Conservation (phyloP, 805 yeast genomes). For the Candida jianshihensis region DNA sequence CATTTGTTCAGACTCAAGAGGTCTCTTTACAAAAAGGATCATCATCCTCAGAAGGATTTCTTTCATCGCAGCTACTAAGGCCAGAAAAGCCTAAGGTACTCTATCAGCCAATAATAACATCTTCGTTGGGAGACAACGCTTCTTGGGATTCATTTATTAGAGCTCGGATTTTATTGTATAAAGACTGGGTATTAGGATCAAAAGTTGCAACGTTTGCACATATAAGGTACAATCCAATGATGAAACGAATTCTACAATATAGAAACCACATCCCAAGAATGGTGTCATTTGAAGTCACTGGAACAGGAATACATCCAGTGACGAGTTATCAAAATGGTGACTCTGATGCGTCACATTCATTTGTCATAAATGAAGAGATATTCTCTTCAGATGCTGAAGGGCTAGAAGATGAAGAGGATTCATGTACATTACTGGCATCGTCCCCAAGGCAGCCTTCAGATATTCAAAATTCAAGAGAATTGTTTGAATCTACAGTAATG, state of each 20-base stretch:
- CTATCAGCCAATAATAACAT: constrained; percentile 17
- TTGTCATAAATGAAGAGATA: constrained; percentile 13
- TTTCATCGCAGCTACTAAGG: constrained; percentile 2
- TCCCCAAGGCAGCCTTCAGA: constrained; percentile 8
- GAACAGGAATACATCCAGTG: constrained; percentile 5
- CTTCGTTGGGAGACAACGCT: constrained; percentile 17
- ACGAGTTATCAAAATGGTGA: constrained; percentile 1
- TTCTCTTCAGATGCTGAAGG: constrained; percentile 7
- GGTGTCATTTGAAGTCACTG: constrained; percentile 7
- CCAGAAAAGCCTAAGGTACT: constrained; percentile 6
- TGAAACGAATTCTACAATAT: constrained; percentile 8
- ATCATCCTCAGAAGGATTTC: not conserved
- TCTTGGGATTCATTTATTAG: constrained; percentile 13
- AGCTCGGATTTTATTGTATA: constrained; percentile 17
- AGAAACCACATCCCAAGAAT: constrained; percentile 4
- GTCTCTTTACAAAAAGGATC: not conserved
- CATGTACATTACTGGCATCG: constrained; percentile 3
- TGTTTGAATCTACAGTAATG: constrained; percentile 8
- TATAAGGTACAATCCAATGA: constrained; percentile 12
- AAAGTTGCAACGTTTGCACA: constrained; percentile 12
- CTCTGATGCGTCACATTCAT: constrained; percentile 2
- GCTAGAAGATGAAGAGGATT: constrained; percentile 3
- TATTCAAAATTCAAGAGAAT: constrained; percentile 11
- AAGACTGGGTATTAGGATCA: constrained; percentile 13
- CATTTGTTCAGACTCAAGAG: constrained; percentile 14